A percentile compares a stretch with the other conserved stretches of the same genome.
These are phyloP conservation scores for Cyclanthera cordifolia DNA, from an alignment of 306 rosid species.

Conservation along the genomic window DNA sequence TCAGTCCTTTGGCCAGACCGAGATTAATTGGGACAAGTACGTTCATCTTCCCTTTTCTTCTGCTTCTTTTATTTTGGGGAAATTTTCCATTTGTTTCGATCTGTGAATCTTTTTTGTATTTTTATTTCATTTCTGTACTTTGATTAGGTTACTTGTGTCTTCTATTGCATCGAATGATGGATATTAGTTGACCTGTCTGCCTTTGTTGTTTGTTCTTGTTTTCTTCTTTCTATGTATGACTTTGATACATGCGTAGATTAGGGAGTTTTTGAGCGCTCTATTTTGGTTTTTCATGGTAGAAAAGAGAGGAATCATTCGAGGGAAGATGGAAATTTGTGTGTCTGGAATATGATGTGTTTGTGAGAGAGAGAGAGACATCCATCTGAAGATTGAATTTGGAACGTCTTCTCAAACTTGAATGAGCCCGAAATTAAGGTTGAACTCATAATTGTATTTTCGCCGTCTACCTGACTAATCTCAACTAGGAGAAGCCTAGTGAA, in stretches of 20 bases:
- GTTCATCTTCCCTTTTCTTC: not conserved
- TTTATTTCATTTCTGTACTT: not conserved
- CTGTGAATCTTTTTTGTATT: not conserved
- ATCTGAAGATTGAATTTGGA: not conserved
- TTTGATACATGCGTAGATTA: not conserved
- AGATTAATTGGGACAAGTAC: slow-evolving; percentile 90
- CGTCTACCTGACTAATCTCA: no score
- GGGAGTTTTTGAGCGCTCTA: not conserved
- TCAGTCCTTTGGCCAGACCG: slow-evolving; percentile 53
- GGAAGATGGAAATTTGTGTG: not conserved
- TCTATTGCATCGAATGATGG: not conserved
- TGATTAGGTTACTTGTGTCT: not conserved
- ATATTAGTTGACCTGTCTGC: not conserved
- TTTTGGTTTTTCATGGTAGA: not conserved
- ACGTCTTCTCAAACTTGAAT: not conserved
- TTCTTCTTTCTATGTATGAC: not conserved
- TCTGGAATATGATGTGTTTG: not conserved
- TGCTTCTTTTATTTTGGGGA: not conserved
- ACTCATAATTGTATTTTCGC: not conserved
- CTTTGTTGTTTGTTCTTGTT: not conserved
- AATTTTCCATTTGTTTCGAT: not conserved
- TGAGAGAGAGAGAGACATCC: not conserved
- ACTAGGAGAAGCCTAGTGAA: no score
- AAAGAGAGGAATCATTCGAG: not conserved
- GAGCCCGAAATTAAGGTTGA: not conserved